These are phyloP conservation scores for Suillus fuscotomentosus DNA, from an alignment of 768 basidiomycete species.

Conservation along the genomic window DNA sequence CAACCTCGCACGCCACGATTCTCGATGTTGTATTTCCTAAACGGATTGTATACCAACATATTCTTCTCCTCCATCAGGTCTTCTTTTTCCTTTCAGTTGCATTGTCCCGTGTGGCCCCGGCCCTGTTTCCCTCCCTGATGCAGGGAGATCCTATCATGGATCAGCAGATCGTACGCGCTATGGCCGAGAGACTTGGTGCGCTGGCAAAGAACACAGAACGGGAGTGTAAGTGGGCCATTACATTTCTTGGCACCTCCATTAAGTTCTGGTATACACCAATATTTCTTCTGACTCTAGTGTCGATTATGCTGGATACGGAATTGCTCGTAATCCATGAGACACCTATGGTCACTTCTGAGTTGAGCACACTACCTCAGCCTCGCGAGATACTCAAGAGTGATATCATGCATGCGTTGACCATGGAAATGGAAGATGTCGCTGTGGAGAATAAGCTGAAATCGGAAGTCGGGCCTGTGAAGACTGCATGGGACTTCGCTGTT, in stretches of 20 bases:
- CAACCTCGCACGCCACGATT: conserved; percentile 22
- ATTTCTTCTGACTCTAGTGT: conserved; percentile 33
- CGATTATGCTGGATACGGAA: conserved; percentile 51
- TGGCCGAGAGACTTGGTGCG: conserved; percentile 43
- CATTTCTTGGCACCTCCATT: background rate
- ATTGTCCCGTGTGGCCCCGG: conserved; percentile 67
- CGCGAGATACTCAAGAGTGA: conserved; percentile 29
- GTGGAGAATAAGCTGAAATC: conserved; percentile 61
- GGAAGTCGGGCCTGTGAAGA: conserved; percentile 54
- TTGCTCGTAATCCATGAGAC: conserved; percentile 47
- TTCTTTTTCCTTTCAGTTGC: conserved; percentile 76
- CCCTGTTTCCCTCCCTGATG: conserved; percentile 47
- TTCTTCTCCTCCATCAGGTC: conserved; percentile 72
- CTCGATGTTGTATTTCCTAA: conserved; percentile 52
- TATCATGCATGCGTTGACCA: conserved; percentile 40
- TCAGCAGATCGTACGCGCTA: conserved; percentile 28
- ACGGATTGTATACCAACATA: conserved; percentile 73
- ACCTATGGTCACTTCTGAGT: conserved; percentile 22
- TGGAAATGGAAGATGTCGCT: conserved; percentile 65
- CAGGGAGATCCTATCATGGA: conserved; percentile 26
- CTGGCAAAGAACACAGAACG: conserved; percentile 47
- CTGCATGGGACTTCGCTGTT: conserved; percentile 49
- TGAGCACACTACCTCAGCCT: conserved; percentile 26
- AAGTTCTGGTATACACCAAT: conserved; percentile 1
- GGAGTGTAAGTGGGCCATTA: conserved; percentile 42